Evolutionary conservation across 2,329 filamentous ascomycete species (phyloP), one percentile per base, ranked within the genome.

Genomic region (Diaporthe sp.): DNA sequence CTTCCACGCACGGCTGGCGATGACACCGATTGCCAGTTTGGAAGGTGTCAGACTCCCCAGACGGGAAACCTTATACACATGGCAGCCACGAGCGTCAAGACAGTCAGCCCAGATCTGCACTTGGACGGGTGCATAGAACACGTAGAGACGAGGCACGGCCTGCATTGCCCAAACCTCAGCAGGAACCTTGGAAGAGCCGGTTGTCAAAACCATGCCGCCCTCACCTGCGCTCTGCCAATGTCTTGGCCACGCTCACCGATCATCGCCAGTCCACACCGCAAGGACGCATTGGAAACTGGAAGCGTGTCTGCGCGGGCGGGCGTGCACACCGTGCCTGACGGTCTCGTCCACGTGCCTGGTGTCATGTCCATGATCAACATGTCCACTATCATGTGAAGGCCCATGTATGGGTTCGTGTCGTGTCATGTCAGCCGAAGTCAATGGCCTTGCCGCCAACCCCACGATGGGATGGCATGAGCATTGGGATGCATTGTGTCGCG

Each of bases 401-500:
- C 61, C 9, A 46, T 6, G 17, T 46, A 28, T 31, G 42, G 17
- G 61, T 46, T 51, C 39, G 28, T 37, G 62, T 22, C 61, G 19
- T 49, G 28, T 51, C 31, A 39, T 70, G 65, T 70, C 65, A 70
- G 34, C 65, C 65, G 34, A 70, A 70, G 65, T 67, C 46, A 73
- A 73, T 53, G 71, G 42, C 46, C 37, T 8, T 42, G 60, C 42
- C 46, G 37, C 34, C 34, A 37, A 46, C 37, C 37, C 37, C 31
- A 55, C 46, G 72, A 67, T 68, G 72, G 53, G 55, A 58, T 72
- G 51, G 68, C 68, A 72, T 72, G 51, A 72, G 42, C 53, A 46
- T 49, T 60, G 25, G 53, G 51, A 53, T 68, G 46, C 71, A 73
- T 62, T 25, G 57, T 62, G 49, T 42, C 7, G 60, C 55, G 15